Evolutionary conservation across 148 eudicot genomes (phyloP).

Genomic region (Fagopyrum tataricum): DNA sequence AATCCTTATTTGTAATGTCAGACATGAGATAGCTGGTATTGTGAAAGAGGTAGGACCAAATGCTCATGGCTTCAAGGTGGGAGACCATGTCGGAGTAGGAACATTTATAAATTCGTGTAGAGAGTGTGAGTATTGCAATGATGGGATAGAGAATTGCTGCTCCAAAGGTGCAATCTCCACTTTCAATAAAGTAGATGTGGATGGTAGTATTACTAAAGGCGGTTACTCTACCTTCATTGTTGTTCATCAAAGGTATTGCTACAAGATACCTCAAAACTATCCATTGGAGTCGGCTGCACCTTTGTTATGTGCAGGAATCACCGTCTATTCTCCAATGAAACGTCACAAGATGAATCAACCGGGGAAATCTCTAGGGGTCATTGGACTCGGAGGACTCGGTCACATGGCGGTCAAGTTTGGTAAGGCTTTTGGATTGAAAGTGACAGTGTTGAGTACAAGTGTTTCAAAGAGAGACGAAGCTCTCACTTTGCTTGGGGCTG

Average conservation of each 20-base stretch:
- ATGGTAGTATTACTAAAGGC: conserved; percentile 31
- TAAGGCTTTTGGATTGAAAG: conserved; percentile 42
- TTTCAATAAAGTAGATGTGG: conserved; percentile 19
- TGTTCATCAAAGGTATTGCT: conserved; percentile 24
- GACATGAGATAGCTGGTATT: conserved; percentile 87
- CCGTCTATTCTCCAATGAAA: conserved; percentile 35
- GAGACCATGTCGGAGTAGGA: conserved; percentile 81
- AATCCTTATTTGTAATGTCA: conserved; percentile 12
- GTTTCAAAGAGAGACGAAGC: conserved; percentile 38
- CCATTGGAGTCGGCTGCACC: conserved; percentile 38
- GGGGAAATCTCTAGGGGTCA: conserved; percentile 33
- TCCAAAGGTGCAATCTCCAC: conserved; percentile 18
- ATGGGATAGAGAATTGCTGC: conserved; percentile 54
- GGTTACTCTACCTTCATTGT: conserved; percentile 37
- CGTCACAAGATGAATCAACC: conserved; percentile 28
- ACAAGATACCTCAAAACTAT: conserved; percentile 26
- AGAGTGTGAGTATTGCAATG: conserved; percentile 64
- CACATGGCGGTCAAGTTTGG: conserved; percentile 49
- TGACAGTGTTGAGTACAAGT: conserved; percentile 45
- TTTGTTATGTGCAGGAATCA: conserved; percentile 44
- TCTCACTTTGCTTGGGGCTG: conserved; percentile 29
- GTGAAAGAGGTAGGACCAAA: conserved; percentile 62
- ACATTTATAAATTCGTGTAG: conserved; percentile 80
- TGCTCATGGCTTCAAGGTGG: conserved; percentile 59
- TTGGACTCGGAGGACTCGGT: conserved; percentile 15